Percentiles rank a stretch among this genome's conserved stretches.
Evolutionary conservation across 441 rosid genomes (phyloP).

Genomic region (Cnidoscolus chayamansa): DNA sequence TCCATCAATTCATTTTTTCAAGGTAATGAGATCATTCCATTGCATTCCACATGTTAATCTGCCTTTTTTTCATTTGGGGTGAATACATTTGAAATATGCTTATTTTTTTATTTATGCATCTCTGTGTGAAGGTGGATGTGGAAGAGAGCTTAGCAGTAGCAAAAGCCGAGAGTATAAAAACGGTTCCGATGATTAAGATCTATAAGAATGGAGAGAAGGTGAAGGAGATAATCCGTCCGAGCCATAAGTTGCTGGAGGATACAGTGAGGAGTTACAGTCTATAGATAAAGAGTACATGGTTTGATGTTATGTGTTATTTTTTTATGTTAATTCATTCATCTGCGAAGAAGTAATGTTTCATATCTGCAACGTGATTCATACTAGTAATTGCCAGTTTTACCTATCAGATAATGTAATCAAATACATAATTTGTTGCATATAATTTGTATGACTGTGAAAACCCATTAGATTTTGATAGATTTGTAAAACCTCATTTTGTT

Average conservation of each 20-base stretch:
- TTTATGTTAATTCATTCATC: no score
- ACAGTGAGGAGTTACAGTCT: conserved; percentile 2
- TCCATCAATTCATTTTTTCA: conserved; percentile 15
- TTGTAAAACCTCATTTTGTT: no score
- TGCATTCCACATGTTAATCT: neutral
- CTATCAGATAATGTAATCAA: neutral
- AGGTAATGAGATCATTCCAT: neutral
- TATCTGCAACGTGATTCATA: neutral
- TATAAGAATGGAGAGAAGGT: conserved; percentile 9
- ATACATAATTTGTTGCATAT: neutral
- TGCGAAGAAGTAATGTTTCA: neutral
- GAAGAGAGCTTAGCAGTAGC: conserved; percentile 21
- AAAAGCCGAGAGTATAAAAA: conserved; percentile 19
- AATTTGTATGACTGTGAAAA: no score
- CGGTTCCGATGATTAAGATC: conserved; percentile 8
- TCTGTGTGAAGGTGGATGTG: conserved; percentile 15
- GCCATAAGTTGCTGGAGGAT: conserved; percentile 13
- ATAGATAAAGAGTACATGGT: neutral
- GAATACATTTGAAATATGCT: neutral
- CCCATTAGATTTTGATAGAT: no score
- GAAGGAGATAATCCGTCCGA: conserved; percentile 18
- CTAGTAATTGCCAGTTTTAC: neutral
- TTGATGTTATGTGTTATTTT: no score
- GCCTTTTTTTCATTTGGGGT: no score
- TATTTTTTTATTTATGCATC: neutral